Percentiles rank a stretch among this genome's conserved stretches.
phyloP scores from a whole-genome alignment of 1,139 yeast species.

The Keqinozyma sinolaborantium region DNA sequence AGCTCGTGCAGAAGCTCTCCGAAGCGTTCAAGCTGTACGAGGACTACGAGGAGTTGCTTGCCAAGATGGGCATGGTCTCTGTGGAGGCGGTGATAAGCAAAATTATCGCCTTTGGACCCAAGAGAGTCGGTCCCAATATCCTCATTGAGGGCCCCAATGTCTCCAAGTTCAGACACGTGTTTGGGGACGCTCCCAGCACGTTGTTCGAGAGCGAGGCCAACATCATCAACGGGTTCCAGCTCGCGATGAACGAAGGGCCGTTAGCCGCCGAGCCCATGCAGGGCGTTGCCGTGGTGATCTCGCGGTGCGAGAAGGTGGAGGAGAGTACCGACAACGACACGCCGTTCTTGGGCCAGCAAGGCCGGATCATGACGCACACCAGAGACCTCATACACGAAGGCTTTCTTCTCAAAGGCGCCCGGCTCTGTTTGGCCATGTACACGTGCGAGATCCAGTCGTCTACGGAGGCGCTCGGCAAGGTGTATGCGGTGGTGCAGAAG shows the following conservation, averaged over 20 bases:
- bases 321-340: conserved; percentile 28
- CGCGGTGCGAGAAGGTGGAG: conserved; percentile 19
- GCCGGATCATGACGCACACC: conserved; percentile 70
- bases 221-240: conserved; percentile 78
- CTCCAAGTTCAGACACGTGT: conserved; percentile 29
- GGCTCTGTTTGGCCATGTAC: conserved; percentile 89
- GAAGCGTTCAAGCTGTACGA: conserved; percentile 18
- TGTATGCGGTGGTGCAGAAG: conserved; percentile 88
- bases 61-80: conserved; percentile 13
- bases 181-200: conserved; percentile 14
- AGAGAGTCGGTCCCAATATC: conserved; percentile 71
- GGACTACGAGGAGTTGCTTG: conserved; percentile 6
- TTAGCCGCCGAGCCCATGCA: conserved; percentile 84
- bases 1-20: conserved; percentile 16
- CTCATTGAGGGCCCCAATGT: conserved; percentile 51
- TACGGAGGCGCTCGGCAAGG: conserved; percentile 91
- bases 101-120: conserved; percentile 75
- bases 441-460: conserved; percentile 94
- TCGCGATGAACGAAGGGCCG: conserved; percentile 84
- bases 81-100: conserved; percentile 32
- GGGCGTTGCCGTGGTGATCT: conserved; percentile 61
- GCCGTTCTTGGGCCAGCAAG: conserved; percentile 43
- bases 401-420: conserved; percentile 78
- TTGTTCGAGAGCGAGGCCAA: conserved; percentile 59
- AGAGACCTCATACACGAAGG: conserved; percentile 71